A percentile compares a stretch with the other conserved stretches of the same genome.
Evolutionary conservation across 2,329 filamentous ascomycete species (phyloP).

Genomic region (Leptoxyphium fumago): DNA sequence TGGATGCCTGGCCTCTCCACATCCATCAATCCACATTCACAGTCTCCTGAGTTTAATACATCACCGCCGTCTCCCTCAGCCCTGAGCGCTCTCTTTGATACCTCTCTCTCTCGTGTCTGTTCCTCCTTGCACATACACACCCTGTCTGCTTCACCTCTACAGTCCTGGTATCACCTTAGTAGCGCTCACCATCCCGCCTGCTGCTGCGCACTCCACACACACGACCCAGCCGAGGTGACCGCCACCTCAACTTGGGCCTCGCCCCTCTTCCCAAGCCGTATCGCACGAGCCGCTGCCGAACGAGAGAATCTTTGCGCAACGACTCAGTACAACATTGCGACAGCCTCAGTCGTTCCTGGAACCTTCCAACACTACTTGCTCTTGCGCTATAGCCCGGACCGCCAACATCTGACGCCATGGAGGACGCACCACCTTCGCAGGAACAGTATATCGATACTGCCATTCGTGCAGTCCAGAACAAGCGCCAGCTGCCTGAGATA

Average conservation of each 20-base stretch:
- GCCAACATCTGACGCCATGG: slow-evolving; percentile 13
- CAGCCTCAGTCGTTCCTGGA: neutral
- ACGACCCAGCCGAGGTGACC: neutral
- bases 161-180: no score
- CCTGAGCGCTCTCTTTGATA: no score
- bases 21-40: no score
- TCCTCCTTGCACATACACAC: no score
- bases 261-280: neutral
- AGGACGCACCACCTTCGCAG: slow-evolving; percentile 18
- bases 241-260: neutral
- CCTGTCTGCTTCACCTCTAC: no score
- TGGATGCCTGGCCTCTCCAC: no score
- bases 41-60: no score
- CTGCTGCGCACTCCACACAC: no score
- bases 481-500: slow-evolving; percentile 92
- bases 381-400: neutral
- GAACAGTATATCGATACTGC: slow-evolving; percentile 59
- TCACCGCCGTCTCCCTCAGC: no score
- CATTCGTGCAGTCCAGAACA: slow-evolving; percentile 80
- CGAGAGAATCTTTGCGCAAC: neutral
- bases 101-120: no score
- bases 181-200: no score
- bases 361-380: neutral
- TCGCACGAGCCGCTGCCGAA: neutral
- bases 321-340: neutral